Percentiles rank a stretch among this genome's conserved stretches.
phyloP scores from a whole-genome alignment of 768 basidiomycete species.

The Holtermanniella nyarrowii region DNA sequence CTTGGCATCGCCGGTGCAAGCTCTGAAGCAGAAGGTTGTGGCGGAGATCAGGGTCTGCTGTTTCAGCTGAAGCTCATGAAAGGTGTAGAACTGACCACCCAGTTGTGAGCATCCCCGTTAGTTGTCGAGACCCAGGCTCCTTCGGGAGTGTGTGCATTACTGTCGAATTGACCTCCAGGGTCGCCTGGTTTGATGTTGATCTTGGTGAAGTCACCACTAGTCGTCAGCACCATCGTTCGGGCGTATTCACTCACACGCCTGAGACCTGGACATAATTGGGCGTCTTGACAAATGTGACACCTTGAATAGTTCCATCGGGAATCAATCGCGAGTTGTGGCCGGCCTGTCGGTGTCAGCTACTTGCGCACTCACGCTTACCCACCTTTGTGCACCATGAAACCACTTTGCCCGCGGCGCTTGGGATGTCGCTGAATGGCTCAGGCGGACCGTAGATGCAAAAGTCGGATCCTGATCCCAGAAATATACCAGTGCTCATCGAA shows the following conservation, averaged over 20 bases:
- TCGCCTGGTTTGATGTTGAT: constrained; percentile 30
- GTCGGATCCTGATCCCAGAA: constrained; percentile 38
- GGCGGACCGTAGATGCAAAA: constrained; percentile 36
- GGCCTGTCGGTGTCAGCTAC: constrained; percentile 1
- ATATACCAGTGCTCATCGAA: constrained; percentile 31
- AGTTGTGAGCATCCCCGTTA: constrained; percentile 13
- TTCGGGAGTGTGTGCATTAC: constrained; percentile 11
- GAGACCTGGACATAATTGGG: constrained; percentile 31
- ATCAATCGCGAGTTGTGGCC: constrained; percentile 23
- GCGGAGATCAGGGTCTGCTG: constrained; percentile 27
- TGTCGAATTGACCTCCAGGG: constrained; percentile 31
- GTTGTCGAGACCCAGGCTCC: constrained; percentile 17
- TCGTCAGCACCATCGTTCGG: not conserved
- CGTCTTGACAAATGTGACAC: constrained; percentile 33
- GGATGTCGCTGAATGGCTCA: constrained; percentile 14
- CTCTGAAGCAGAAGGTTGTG: constrained; percentile 27
- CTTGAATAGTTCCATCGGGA: constrained; percentile 30
- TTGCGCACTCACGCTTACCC: constrained; percentile 1
- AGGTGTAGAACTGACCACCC: constrained; percentile 26
- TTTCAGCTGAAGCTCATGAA: not conserved
- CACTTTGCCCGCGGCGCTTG: constrained; percentile 11
- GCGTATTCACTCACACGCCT: constrained; percentile 19
- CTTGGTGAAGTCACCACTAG: constrained; percentile 33
- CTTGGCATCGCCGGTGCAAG: constrained; percentile 29
- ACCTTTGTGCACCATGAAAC: constrained; percentile 30